Conservation (phyloP, 768 basidiomycete species). For the Termitomyces sp. region DNA sequence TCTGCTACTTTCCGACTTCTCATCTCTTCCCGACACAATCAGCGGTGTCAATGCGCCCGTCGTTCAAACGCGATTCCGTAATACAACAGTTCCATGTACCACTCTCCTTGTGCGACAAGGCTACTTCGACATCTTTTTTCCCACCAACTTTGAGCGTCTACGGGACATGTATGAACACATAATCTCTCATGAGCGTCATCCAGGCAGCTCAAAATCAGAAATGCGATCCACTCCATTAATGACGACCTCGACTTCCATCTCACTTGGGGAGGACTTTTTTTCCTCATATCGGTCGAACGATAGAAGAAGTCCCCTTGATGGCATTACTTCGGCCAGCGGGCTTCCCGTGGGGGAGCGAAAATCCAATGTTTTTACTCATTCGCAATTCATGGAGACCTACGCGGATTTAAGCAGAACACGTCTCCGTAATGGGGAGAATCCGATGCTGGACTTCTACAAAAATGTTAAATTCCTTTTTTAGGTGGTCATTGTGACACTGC, state of each 20-base stretch:
- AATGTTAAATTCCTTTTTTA: conserved; percentile 93
- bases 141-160: conserved; percentile 80
- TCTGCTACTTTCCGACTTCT: conserved; percentile 93
- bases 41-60: conserved; percentile 79
- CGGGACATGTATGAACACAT: conserved; percentile 88
- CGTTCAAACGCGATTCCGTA: conserved; percentile 88
- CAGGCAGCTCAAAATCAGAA: conserved; percentile 17
- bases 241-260: conserved; percentile 40
- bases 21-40: conserved; percentile 79
- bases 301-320: conserved; percentile 60
- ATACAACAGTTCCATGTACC: conserved; percentile 80
- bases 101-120: conserved; percentile 92
- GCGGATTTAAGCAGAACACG: conserved; percentile 68
- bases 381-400: conserved; percentile 85
- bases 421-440: conserved; percentile 79
- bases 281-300: conserved; percentile 54
- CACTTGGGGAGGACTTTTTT: conserved; percentile 63
- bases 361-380: conserved; percentile 81
- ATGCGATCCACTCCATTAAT: conserved; percentile 49
- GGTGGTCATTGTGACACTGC: neutral
- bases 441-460: conserved; percentile 83
- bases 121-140: conserved; percentile 98
- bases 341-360: conserved; percentile 76
- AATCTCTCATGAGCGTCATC: conserved; percentile 50
- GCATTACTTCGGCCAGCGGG: conserved; percentile 69